Evolutionary conservation across 129 eudicot species (phyloP).

Genomic region (Gnaphalium uliginosum): DNA sequence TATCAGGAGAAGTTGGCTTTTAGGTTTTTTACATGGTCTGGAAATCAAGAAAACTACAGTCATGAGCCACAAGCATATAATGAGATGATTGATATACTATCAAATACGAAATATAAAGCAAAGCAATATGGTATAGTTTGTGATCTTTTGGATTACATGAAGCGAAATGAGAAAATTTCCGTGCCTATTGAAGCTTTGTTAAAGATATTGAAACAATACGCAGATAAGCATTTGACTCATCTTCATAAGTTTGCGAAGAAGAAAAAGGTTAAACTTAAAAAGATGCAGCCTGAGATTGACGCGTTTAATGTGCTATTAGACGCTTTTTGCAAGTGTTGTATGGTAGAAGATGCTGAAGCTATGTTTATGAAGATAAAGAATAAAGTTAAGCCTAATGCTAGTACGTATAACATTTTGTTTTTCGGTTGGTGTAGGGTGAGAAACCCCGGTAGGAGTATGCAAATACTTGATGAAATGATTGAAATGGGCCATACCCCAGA

Average conservation of each 20-base stretch:
- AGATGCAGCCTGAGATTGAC: conserved; percentile 68
- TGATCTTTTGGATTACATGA: conserved; percentile 80
- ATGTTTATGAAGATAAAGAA: conserved; percentile 58
- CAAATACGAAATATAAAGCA: conserved; percentile 74
- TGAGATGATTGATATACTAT: conserved; percentile 75
- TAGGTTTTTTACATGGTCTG: conserved; percentile 89
- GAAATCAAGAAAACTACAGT: conserved; percentile 59
- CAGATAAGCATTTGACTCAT: conserved; percentile 78
- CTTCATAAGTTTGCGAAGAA: conserved; percentile 83
- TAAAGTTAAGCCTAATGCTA: conserved; percentile 67
- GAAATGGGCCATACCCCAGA: conserved; percentile 69
- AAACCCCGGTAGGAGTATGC: conserved; percentile 66
- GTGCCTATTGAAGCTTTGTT: conserved; percentile 69
- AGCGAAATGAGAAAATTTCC: conserved; percentile 51
- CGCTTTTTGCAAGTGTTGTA: conserved; percentile 79
- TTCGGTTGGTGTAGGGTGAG: conserved; percentile 94
- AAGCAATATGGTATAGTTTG: conserved; percentile 80
- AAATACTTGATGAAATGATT: conserved; percentile 74
- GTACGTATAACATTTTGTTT: conserved; percentile 71
- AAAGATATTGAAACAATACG: conserved; percentile 60
- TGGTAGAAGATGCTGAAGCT: conserved; percentile 75
- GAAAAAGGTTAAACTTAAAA: conserved; percentile 74
- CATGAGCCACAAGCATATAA: conserved; percentile 73
- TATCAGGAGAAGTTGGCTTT: conserved; percentile 77
- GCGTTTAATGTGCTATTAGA: conserved; percentile 78